A percentile compares a stretch with the other conserved stretches of the same genome.
Conservation (phyloP, 768 basidiomycete genomes). For the Boletus huronensis region DNA sequence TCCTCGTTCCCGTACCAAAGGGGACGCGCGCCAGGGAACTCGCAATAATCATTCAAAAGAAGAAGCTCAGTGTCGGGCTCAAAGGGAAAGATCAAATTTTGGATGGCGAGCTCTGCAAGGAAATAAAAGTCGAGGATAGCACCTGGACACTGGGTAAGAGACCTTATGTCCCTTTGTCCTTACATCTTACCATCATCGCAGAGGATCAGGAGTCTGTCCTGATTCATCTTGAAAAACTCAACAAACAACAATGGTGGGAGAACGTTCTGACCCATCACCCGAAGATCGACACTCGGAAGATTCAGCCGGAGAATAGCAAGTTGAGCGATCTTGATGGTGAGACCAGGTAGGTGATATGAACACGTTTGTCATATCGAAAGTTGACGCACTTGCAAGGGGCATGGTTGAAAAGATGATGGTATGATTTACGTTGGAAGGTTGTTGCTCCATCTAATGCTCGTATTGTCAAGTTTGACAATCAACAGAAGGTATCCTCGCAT, state of each 20-base stretch:
- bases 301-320: slow-evolving; percentile 93
- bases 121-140: slow-evolving; percentile 94
- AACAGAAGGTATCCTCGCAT: slow-evolving; percentile 36
- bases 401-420: slow-evolving; percentile 99
- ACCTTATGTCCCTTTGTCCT: not conserved
- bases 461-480: slow-evolving; percentile 41
- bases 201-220: slow-evolving; percentile 74
- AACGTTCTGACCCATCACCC: slow-evolving; percentile 94
- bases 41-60: slow-evolving; percentile 70
- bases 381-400: slow-evolving; percentile 49
- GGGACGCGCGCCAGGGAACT: slow-evolving; percentile 84
- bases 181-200: slow-evolving; percentile 31
- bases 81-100: slow-evolving; percentile 86
- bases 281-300: slow-evolving; percentile 95
- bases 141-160: slow-evolving; percentile 90
- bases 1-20: slow-evolving; percentile 78
- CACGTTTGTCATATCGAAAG: not conserved
- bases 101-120: slow-evolving; percentile 87
- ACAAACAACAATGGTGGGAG: slow-evolving; percentile 95
- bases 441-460: slow-evolving; percentile 6
- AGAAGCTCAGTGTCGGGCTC: slow-evolving; percentile 75
- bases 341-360: slow-evolving; percentile 60
- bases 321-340: slow-evolving; percentile 95
- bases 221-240: slow-evolving; percentile 83
- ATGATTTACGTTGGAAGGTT: slow-evolving; percentile 26